Evolutionary conservation across 345 rosid species (phyloP).

Genomic region (Euphorbia pulcherrima): DNA sequence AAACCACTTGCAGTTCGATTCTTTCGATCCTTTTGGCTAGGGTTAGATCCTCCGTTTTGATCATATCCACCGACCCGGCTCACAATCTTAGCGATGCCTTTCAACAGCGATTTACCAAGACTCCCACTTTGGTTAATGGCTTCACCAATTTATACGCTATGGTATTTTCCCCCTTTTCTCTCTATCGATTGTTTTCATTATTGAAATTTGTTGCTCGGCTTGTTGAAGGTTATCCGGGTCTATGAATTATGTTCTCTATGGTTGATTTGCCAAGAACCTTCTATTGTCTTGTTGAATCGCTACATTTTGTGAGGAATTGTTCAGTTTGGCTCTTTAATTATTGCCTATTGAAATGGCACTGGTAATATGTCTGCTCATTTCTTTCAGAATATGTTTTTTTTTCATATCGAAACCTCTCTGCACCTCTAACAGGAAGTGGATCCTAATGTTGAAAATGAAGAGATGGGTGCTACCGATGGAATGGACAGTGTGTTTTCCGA

Average conservation of each 20-base stretch:
- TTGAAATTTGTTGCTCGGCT: background rate
- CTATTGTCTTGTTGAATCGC: background rate
- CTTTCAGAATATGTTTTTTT: background rate
- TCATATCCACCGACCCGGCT: conserved; percentile 99
- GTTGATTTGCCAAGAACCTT: conserved; percentile 4
- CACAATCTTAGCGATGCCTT: conserved; percentile 99
- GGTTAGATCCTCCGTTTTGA: conserved; percentile 87
- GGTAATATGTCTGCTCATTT: background rate
- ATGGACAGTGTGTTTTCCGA: conserved; percentile 91
- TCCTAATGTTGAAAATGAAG: conserved; percentile 90
- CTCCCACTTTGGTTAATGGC: conserved; percentile 83
- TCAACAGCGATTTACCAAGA: conserved; percentile 89
- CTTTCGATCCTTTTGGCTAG: conserved; percentile 68
- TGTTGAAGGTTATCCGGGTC: conserved; percentile 10
- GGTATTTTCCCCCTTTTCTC: conserved; percentile 33
- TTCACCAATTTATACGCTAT: conserved; percentile 91
- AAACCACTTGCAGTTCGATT: conserved; percentile 95
- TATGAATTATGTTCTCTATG: background rate
- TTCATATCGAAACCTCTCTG: background rate
- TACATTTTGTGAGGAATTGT: background rate
- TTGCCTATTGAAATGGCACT: background rate
- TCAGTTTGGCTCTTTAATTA: background rate
- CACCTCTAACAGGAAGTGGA: conserved; percentile 75
- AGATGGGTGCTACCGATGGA: conserved; percentile 59
- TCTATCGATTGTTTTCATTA: background rate